These are phyloP conservation scores for Entamoeba invadens DNA, from an alignment of 208 protist genomes.

Conservation along the genomic window DNA sequence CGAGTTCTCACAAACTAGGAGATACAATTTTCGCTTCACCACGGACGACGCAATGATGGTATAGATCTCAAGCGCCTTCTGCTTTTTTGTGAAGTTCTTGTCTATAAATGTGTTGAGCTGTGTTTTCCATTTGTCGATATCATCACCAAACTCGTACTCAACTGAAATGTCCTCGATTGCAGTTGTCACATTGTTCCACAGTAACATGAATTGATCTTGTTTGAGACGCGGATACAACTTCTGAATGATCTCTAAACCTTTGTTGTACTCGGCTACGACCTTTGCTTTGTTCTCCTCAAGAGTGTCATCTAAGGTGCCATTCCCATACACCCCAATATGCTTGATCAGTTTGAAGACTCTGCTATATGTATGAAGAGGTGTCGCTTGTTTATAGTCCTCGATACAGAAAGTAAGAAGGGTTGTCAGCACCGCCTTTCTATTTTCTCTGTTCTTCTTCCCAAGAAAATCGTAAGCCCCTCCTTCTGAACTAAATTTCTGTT, in stretches of 20 bases:
- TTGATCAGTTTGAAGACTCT: not conserved
- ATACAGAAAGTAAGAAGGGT: not conserved
- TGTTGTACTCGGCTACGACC: not conserved
- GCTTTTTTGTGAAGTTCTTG: not conserved
- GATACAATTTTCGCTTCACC: not conserved
- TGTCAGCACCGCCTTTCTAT: not conserved
- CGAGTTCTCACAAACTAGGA: not conserved
- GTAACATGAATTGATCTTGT: not conserved
- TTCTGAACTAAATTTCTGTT: not conserved
- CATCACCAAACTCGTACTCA: not conserved
- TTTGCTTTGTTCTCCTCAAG: not conserved
- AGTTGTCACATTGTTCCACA: not conserved
- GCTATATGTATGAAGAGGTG: not conserved
- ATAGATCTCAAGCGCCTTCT: not conserved
- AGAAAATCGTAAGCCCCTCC: not conserved
- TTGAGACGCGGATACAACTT: not conserved
- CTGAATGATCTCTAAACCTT: not conserved
- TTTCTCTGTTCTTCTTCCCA: not conserved
- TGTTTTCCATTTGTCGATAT: not conserved
- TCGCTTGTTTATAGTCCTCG: not conserved
- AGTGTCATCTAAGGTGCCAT: not conserved
- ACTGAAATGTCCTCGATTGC: not conserved
- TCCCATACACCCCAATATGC: not conserved
- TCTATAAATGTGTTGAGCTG: not conserved
- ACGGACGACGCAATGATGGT: not conserved